These are phyloP conservation scores for Amaranthus tricolor DNA, from an alignment of 179 eudicot genomes.

Conservation along the genomic window DNA sequence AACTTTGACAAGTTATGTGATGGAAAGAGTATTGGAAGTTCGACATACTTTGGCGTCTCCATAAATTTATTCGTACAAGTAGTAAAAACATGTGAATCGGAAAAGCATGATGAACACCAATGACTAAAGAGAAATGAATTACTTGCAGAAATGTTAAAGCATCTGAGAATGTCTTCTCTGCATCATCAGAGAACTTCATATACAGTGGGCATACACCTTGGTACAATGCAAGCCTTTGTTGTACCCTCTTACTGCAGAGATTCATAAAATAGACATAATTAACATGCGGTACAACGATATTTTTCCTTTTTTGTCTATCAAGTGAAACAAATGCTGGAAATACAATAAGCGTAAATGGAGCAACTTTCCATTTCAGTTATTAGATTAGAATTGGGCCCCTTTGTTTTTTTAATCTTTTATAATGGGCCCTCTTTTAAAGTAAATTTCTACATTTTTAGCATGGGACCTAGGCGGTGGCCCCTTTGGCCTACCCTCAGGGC, in stretches of 20 bases:
- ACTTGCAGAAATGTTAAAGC: conserved; percentile 63
- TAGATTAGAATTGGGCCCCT: too few relatives aligned
- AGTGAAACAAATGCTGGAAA: not conserved
- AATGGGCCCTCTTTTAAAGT: too few relatives aligned
- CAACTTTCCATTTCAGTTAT: too few relatives aligned
- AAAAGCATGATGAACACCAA: not conserved
- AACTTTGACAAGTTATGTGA: not conserved
- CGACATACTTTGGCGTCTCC: not conserved
- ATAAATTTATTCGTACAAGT: not conserved
- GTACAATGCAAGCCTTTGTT: conserved; percentile 83
- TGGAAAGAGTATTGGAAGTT: not conserved
- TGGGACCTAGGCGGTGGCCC: too few relatives aligned
- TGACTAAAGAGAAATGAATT: conserved; percentile 14
- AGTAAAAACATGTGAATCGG: not conserved
- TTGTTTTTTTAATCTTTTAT: too few relatives aligned
- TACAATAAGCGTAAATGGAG: too few relatives aligned
- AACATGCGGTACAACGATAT: not conserved
- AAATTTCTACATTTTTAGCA: too few relatives aligned
- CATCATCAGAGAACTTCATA: conserved; percentile 74
- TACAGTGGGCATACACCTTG: conserved; percentile 89
- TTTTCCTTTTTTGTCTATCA: not conserved
- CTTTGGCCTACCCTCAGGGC: too few relatives aligned
- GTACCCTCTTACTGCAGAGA: conserved; percentile 68
- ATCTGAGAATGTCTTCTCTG: conserved; percentile 73
- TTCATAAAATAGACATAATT: conserved; percentile 3